phyloP scores from a whole-genome alignment of 2,329 filamentous ascomycete genomes.

The Nemania serpens region DNA sequence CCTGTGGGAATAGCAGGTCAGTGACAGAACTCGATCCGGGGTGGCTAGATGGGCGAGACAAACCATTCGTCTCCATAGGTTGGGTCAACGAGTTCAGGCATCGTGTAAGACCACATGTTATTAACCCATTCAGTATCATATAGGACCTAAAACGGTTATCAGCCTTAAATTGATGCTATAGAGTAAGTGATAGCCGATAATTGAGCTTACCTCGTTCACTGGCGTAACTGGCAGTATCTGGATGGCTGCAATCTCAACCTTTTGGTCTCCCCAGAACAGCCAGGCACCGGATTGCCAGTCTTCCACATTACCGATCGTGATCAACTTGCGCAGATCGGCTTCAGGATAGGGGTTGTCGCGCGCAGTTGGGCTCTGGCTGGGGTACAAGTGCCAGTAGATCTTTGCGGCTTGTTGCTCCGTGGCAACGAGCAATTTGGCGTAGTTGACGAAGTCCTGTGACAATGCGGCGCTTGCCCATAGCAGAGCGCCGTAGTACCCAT shows the following conservation, averaged over 20 bases:
- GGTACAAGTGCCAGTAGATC: constrained; percentile 17
- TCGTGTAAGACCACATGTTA: constrained; percentile 17
- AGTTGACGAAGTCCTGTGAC: constrained; percentile 16
- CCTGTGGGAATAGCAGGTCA: not conserved
- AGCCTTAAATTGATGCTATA: not conserved
- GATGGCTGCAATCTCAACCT: constrained; percentile 12
- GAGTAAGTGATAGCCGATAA: not conserved
- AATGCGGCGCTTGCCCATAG: constrained; percentile 16
- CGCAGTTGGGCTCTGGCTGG: constrained; percentile 13
- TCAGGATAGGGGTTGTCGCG: constrained; percentile 19
- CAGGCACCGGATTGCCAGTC: constrained; percentile 18
- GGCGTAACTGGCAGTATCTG: constrained; percentile 17
- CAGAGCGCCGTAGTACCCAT: constrained; percentile 14
- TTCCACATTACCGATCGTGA: constrained; percentile 17
- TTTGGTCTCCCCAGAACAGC: constrained; percentile 13
- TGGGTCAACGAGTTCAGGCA: constrained; percentile 12
- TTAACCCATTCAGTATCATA: constrained; percentile 17
- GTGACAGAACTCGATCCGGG: not conserved
- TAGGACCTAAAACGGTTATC: not conserved
- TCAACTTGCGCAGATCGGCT: constrained; percentile 1
- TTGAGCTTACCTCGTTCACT: constrained; percentile 9
- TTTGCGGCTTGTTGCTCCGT: constrained; percentile 13
- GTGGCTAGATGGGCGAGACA: not conserved
- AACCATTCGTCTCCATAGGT: constrained; percentile 15
- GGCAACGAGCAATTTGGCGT: constrained; percentile 13